Base-by-base conservation (phyloP, 306 rosid species). In the Fagus sylvatica region DNA sequence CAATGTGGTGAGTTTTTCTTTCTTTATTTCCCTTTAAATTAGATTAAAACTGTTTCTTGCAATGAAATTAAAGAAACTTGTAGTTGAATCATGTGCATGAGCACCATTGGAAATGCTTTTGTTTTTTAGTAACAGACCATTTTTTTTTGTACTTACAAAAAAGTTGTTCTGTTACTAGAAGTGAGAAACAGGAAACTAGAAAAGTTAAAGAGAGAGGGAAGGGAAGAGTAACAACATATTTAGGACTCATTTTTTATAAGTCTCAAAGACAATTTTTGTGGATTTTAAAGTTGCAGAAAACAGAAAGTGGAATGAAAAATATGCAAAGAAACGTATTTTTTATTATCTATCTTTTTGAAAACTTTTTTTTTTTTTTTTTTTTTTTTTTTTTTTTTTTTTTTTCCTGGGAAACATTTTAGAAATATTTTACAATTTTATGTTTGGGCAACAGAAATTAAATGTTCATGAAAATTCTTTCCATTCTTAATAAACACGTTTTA, bases 1-100 rank as follows among this genome's bases (percentile, higher is more conserved):
- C 71, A 95, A 86, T 86, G 98, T 93, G 97, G 99, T 93, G 79
- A 87, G 98, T 80, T 76, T 22, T 6, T 74, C 77, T 74, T 71
- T 66, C 34, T 4, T 49, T 72, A 7, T 76, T 54, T 30, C 66
- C 13, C 55, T 53, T 72, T 32, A 53, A 70, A 73, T 54, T 62
- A 61, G 54, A 62, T 62, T 73, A 65, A 33, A 3, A 12, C 16
- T 6, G 1, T 79, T 74, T 62, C 62, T 73, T 61, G 22, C 53
- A 57, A 48, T 49, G 28, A 42, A 48, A 69, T 76, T 81, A 17
- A 17, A 43, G 71, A 39, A 32, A 40, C 41, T 53, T 82, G 64
- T 51, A 37, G 43, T 48, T 53, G 67, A 42, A 36, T 53, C 15
- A 34, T 61, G 40, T 61, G 5, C 41, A 61, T 33, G 68, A 7